These are phyloP conservation scores for Elasticomyces elasticus DNA, from an alignment of 495 filamentous ascomycete genomes.

Conservation along the genomic window DNA sequence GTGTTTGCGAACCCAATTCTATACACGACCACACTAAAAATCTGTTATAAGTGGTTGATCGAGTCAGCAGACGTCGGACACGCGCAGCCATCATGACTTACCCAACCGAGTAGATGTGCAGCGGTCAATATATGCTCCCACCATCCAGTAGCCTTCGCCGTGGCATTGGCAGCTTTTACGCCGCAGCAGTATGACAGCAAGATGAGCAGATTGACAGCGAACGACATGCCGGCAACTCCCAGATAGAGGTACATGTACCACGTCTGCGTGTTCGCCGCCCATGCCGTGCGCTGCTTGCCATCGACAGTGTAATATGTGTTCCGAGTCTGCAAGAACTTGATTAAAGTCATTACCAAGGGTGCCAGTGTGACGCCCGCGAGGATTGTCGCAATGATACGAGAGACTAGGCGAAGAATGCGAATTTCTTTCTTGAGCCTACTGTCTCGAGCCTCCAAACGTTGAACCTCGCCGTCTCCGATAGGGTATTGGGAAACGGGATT, in stretches of 20 bases:
- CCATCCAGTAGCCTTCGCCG: not conserved
- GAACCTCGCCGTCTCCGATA: not conserved
- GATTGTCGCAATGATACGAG: slow-evolving; percentile 8
- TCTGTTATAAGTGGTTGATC: slow-evolving; percentile 4
- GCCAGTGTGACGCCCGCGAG: slow-evolving; percentile 1
- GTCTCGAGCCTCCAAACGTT: not conserved
- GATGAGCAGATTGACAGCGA: slow-evolving; percentile 6
- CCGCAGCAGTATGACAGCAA: slow-evolving; percentile 8
- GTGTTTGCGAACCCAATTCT: not conserved
- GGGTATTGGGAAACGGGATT: too few relatives aligned
- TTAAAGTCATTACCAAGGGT: slow-evolving; percentile 6
- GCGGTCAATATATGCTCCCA: not conserved
- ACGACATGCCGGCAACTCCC: not conserved
- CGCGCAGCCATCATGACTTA: too few relatives aligned
- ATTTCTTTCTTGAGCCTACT: slow-evolving; percentile 11
- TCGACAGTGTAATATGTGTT: slow-evolving; percentile 11
- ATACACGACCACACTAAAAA: slow-evolving; percentile 7
- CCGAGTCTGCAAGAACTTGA: slow-evolving; percentile 13
- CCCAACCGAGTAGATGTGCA: slow-evolving; percentile 9
- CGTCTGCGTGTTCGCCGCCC: not conserved
- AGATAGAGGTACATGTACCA: slow-evolving; percentile 19
- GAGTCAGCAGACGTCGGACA: too few relatives aligned
- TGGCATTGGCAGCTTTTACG: slow-evolving; percentile 7
- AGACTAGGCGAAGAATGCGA: slow-evolving; percentile 11
- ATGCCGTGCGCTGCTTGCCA: slow-evolving; percentile 12